phyloP scores from a whole-genome alignment of 768 basidiomycete species.

The Saitozyma sp. region DNA sequence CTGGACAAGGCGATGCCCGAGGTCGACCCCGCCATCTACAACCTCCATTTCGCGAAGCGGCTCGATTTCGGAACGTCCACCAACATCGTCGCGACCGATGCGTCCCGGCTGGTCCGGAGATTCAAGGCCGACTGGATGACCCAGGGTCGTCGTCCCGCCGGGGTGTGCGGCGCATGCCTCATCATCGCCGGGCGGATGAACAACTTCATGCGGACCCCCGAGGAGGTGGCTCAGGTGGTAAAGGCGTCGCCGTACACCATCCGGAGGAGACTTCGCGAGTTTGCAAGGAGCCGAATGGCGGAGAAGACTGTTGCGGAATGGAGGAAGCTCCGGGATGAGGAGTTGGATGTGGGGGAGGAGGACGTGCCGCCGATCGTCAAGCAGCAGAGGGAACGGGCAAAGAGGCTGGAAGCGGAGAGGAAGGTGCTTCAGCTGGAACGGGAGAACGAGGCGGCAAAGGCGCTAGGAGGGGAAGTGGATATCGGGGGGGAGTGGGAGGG shows the following conservation, averaged over 20 bases:
- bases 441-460: slow-evolving; percentile 53
- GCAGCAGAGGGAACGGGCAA: slow-evolving; percentile 15
- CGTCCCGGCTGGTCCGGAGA: slow-evolving; percentile 85
- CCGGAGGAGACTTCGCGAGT: slow-evolving; percentile 90
- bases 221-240: slow-evolving; percentile 97
- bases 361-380: slow-evolving; percentile 42
- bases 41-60: slow-evolving; percentile 87
- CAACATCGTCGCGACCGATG: slow-evolving; percentile 85
- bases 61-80: slow-evolving; percentile 90
- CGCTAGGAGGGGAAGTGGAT: background rate
- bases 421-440: slow-evolving; percentile 45
- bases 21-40: slow-evolving; percentile 95
- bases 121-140: slow-evolving; percentile 99
- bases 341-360: slow-evolving; percentile 22
- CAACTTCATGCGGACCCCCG: slow-evolving; percentile 86
- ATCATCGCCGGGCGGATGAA: slow-evolving; percentile 97
- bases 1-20: slow-evolving; percentile 66
- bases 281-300: slow-evolving; percentile 84
- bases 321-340: slow-evolving; percentile 61
- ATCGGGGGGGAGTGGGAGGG: slow-evolving; percentile 15
- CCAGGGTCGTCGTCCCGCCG: slow-evolving; percentile 88
- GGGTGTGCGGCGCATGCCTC: slow-evolving; percentile 94
- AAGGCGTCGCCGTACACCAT: slow-evolving; percentile 97
- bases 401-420: slow-evolving; percentile 21
- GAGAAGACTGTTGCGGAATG: slow-evolving; percentile 84